Base-by-base conservation (phyloP, 2,329 filamentous ascomycete species). In the Davidsoniella australis region DNA sequence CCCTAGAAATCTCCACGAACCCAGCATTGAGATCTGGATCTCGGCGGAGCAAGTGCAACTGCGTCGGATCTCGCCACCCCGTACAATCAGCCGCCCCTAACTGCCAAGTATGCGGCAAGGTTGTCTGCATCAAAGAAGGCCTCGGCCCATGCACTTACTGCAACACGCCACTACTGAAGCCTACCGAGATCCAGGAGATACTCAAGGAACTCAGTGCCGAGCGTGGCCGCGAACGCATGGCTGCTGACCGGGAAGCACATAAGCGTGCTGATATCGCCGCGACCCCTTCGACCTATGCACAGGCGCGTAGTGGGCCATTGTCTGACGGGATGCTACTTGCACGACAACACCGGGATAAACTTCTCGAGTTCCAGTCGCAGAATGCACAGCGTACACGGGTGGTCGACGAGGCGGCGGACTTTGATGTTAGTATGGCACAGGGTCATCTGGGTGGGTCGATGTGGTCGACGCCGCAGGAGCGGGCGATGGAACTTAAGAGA, bases 81-180 rank as follows among this genome's bases (percentile, higher is more conserved):
- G 73, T 96, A 2, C 81, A 95, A 41, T 77, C 77, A n/a, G 87
- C 89, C 0, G 87, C 88, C 0, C 91, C 91, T 0, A 98, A 96
- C 61, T 98, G 91, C 61, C 67, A 93, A 14, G 80, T 75, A 41
- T 98, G 91, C 58, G 91, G 91, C 52, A 96, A 96, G 62, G 86
- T 98, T 10, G 81, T 96, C 49, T 98, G 91, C 62, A 78, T 94
- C 20, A 88, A 91, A 59, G 88, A 98, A 64, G 91, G 91, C 0
- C 71, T 96, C 0, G 89, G 89, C 0, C 89, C 89, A 0, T 98
- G 91, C 63, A 95, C 89, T 0, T 95, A 85, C 60, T 98, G 91
- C 66, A 78, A 79, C 0, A 71, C 74, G 0, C 77, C 85, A 0
- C 68, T 98, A 0, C 68, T 98, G 6, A 80, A 73, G 26, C 62